Evolutionary conservation across 345 rosid species (phyloP).

Genomic region (Chamaenerion angustifolium): DNA sequence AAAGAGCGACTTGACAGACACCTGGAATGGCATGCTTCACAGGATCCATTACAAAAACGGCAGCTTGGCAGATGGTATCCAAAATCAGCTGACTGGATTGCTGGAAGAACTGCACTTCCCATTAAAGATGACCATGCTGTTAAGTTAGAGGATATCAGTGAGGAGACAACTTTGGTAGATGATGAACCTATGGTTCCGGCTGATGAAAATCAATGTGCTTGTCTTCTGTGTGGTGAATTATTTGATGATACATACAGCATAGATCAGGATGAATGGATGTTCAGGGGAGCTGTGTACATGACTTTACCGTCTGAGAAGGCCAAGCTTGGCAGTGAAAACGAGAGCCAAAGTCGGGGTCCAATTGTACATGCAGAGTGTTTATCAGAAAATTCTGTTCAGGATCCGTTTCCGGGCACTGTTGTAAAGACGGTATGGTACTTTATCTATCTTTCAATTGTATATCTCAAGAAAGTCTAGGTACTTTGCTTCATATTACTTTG

Average conservation of each 20-base stretch:
- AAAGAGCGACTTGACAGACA: conserved; percentile 57
- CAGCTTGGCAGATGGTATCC: conserved; percentile 56
- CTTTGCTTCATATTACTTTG: too few species aligned
- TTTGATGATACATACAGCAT: conserved; percentile 72
- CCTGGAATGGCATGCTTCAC: conserved; percentile 60
- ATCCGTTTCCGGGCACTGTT: conserved; percentile 30
- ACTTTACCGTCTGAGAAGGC: conserved; percentile 14
- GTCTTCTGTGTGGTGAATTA: conserved; percentile 76
- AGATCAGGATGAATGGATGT: conserved; percentile 62
- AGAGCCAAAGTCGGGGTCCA: conserved; percentile 25
- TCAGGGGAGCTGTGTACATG: conserved; percentile 57
- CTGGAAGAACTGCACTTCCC: conserved; percentile 24
- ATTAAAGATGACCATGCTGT: neutral
- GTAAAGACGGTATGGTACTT: conserved; percentile 47
- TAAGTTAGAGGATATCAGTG: conserved; percentile 15
- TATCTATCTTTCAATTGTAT: neutral
- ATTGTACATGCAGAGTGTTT: conserved; percentile 61
- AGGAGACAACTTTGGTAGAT: conserved; percentile 15
- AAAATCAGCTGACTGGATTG: conserved; percentile 48
- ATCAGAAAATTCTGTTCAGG: conserved; percentile 30
- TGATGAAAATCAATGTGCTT: conserved; percentile 73
- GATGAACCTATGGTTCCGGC: conserved; percentile 46
- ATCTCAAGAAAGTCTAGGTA: too few species aligned
- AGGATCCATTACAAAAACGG: conserved; percentile 21
- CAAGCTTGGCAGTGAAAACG: conserved; percentile 11